Evolutionary conservation across 1,284 basidiomycete genomes (phyloP).

Genomic region (Marasmius tenuissimus): DNA sequence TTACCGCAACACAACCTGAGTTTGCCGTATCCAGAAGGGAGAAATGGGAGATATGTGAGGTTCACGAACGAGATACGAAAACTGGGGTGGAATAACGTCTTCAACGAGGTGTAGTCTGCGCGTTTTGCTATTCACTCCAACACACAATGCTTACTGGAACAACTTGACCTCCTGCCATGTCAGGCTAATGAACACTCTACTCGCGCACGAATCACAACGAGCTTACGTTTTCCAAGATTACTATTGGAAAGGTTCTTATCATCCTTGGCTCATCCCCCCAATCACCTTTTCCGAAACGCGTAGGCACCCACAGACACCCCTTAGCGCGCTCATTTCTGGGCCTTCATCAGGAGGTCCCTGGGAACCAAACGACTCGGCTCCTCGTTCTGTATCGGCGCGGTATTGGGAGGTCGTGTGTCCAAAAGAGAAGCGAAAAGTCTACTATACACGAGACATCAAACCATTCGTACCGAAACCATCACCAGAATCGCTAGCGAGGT

Average conservation of each 20-base stretch:
- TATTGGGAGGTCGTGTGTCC: slow-evolving; percentile 39
- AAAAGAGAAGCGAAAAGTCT: slow-evolving; percentile 22
- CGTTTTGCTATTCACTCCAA: too few species aligned
- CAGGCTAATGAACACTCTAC: slow-evolving; percentile 43
- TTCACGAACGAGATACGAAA: slow-evolving; percentile 39
- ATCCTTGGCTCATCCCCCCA: slow-evolving; percentile 26
- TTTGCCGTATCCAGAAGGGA: slow-evolving; percentile 43
- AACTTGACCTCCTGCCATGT: background rate
- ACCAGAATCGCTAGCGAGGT: background rate
- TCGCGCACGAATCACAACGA: slow-evolving; percentile 45
- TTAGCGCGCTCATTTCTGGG: slow-evolving; percentile 37
- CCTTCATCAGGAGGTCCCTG: slow-evolving; percentile 34
- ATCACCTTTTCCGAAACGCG: background rate
- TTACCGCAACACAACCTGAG: slow-evolving; percentile 44
- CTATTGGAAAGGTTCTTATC: slow-evolving; percentile 37
- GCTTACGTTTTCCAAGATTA: slow-evolving; percentile 46
- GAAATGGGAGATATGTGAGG: slow-evolving; percentile 41
- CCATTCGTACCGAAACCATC: slow-evolving; percentile 11
- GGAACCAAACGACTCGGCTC: slow-evolving; percentile 32
- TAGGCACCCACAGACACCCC: slow-evolving; percentile 28
- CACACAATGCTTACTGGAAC: background rate
- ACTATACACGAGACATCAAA: slow-evolving; percentile 31
- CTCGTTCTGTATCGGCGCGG: slow-evolving; percentile 33
- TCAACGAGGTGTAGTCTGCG: slow-evolving; percentile 41
- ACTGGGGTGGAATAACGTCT: slow-evolving; percentile 46